phyloP scores from a whole-genome alignment of 108 stramenopile species.

The Nitzschia inconspicua region DNA sequence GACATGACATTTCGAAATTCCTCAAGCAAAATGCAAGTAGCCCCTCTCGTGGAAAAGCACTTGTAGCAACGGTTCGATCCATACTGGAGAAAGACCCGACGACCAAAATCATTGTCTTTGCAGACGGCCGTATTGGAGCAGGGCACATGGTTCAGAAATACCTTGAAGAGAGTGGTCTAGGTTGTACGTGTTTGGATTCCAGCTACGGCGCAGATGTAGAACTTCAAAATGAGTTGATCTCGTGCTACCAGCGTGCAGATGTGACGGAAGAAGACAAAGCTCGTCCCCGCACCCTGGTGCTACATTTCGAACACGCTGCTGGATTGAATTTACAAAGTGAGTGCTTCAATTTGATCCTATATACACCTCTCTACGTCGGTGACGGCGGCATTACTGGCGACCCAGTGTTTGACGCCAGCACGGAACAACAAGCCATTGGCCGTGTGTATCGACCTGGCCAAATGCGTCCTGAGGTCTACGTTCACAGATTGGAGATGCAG shows the following conservation, averaged over 20 bases:
- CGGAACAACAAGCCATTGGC: slow-evolving; percentile 74
- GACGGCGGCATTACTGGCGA: slow-evolving; percentile 47
- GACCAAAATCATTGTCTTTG: slow-evolving; percentile 79
- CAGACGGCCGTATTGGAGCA: slow-evolving; percentile 54
- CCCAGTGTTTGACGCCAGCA: slow-evolving; percentile 62
- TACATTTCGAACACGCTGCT: slow-evolving; percentile 67
- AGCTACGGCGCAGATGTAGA: too few species aligned
- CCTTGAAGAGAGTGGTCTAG: slow-evolving; percentile 26
- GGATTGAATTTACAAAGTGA: slow-evolving; percentile 75
- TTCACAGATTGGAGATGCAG: slow-evolving; percentile 53
- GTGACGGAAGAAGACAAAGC: slow-evolving; percentile 60
- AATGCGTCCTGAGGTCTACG: slow-evolving; percentile 40
- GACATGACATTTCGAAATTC: slow-evolving; percentile 53
- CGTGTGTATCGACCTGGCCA: slow-evolving; percentile 70
- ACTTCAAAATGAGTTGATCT: slow-evolving; percentile 59
- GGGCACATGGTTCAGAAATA: slow-evolving; percentile 31
- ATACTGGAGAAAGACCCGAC: slow-evolving; percentile 42
- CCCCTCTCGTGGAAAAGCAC: slow-evolving; percentile 30
- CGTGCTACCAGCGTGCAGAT: slow-evolving; percentile 66
- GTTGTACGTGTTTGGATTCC: slow-evolving; percentile 53
- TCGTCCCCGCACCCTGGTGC: slow-evolving; percentile 62
- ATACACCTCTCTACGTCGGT: slow-evolving; percentile 58
- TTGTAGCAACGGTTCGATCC: slow-evolving; percentile 40
- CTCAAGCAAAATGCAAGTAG: slow-evolving; percentile 47
- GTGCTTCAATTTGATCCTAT: slow-evolving; percentile 68